Evolutionary conservation across 164 flowering plant species (phyloP), one percentile per base, ranked within the genome.

Genomic region (Magnolia officinalis): DNA sequence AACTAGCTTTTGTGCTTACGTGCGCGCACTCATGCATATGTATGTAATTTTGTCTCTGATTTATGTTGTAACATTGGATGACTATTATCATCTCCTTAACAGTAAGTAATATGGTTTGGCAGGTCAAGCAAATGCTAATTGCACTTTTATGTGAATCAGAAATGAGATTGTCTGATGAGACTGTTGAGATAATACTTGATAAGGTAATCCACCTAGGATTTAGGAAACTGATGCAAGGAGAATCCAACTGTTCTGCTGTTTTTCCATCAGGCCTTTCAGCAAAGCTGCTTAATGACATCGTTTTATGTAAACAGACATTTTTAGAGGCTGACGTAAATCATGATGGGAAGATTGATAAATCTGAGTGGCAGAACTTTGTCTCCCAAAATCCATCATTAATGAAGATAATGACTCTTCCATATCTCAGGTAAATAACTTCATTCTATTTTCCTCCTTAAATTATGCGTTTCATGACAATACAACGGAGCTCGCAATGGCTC

Each of bases 41-140:
- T 64, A 21, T 64, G 67, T 64, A 19, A n/a, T n/a, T 18, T 8
- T 64, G 67, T 23, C 19, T 4, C 67, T n/a, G 5, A 8, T 55
- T 55, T 4, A 55, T 55, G 49, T 19, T 68, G 20, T 16, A 6
- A 70, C 55, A 45, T 70, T 45, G 58, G 21, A n/a, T 49, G 13
- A 21, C 8, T 31, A 70, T 6, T 70, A 50, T 72, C 23, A 18
- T 72, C 50, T 61, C 63, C 74, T 68, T 70, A n/a, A 68, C 20
- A 26, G 49, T 29, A 29, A 68, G 49, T 14, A 29, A 29, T 20
- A 50, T 51, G 9, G 29, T 81, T 87, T 91, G 76, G 80, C 95
- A 96, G 99, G 99, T 96, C 65, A 96, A 92, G 82, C 94, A 91
- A 85, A 96, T 96, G 99, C 76, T 96, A 78, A 90, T 92, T 83